These are phyloP conservation scores for Gonium pectorale DNA, from an alignment of 139 green algal species.

Conservation along the genomic window DNA sequence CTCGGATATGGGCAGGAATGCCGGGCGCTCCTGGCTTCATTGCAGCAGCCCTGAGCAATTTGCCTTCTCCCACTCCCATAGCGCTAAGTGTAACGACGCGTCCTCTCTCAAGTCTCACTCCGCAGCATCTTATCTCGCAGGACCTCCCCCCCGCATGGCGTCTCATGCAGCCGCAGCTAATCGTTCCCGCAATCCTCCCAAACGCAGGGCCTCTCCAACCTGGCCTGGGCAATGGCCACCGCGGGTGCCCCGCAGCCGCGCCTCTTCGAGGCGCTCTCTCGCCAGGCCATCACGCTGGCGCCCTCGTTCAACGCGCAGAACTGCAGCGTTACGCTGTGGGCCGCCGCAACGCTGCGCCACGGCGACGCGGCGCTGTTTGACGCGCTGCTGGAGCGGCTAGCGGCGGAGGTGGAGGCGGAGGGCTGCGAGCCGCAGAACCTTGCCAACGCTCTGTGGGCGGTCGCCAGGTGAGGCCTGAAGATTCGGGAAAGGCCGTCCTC, in stretches of 20 bases:
- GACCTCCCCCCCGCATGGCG: too few species aligned
- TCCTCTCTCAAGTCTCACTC: too few species aligned
- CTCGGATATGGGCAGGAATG: too few species aligned
- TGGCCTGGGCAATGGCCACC: slow-evolving; percentile 66
- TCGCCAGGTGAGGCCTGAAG: slow-evolving; percentile 51
- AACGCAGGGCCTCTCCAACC: slow-evolving; percentile 66
- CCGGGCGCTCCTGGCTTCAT: too few species aligned
- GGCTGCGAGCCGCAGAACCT: slow-evolving; percentile 60
- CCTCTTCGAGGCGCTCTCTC: slow-evolving; percentile 17
- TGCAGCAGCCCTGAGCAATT: too few species aligned
- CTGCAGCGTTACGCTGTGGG: slow-evolving; percentile 55
- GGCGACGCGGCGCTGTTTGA: slow-evolving; percentile 40
- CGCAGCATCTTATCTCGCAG: too few species aligned
- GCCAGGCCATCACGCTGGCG: background rate
- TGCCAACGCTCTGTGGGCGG: slow-evolving; percentile 63
- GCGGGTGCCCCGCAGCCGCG: slow-evolving; percentile 48
- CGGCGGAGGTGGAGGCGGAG: background rate
- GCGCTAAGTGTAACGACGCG: too few species aligned
- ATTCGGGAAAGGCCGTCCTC: too few species aligned
- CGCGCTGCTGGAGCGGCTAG: slow-evolving; percentile 45
- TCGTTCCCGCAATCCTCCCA: background rate
- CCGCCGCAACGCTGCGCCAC: slow-evolving; percentile 50
- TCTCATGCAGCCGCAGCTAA: too few species aligned
- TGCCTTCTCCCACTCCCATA: too few species aligned
- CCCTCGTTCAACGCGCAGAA: slow-evolving; percentile 53